Evolutionary conservation across 2,329 filamentous ascomycete genomes (phyloP).

Genomic region (Xylariaceae sp.): DNA sequence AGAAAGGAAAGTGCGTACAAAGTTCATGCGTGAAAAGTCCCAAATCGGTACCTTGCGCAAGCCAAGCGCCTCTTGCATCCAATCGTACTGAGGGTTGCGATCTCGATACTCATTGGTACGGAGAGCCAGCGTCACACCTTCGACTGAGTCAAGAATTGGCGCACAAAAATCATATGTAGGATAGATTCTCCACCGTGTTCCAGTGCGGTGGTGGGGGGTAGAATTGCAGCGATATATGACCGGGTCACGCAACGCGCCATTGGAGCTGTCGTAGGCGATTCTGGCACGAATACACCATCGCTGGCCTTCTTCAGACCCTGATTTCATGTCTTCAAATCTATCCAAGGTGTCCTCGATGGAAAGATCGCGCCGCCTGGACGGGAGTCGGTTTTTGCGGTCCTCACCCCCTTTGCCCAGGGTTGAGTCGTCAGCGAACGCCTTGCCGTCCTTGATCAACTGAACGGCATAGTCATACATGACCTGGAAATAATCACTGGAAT

Average conservation of each 20-base stretch:
- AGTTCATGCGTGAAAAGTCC: constrained; percentile 79
- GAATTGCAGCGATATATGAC: constrained; percentile 91
- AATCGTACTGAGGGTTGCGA: constrained; percentile 77
- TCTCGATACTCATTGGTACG: constrained; percentile 81
- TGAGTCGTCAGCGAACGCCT: constrained; percentile 91
- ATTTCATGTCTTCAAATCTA: constrained; percentile 88
- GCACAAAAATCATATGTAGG: constrained; percentile 82
- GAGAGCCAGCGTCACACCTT: constrained; percentile 76
- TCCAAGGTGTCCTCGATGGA: constrained; percentile 75
- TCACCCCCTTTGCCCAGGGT: constrained; percentile 78
- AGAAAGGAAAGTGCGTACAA: constrained; percentile 73
- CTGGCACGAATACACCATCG: constrained; percentile 88
- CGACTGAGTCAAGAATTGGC: constrained; percentile 71
- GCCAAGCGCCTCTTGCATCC: constrained; percentile 70
- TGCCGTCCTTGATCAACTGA: constrained; percentile 77
- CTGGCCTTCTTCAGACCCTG: constrained; percentile 69
- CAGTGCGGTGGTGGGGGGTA: constrained; percentile 68
- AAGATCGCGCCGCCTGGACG: constrained; percentile 74
- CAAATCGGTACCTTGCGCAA: constrained; percentile 74
- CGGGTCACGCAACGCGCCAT: constrained; percentile 89
- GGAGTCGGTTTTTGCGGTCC: constrained; percentile 76
- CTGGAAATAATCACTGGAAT: constrained; percentile 92
- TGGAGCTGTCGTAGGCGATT: constrained; percentile 81
- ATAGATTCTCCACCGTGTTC: constrained; percentile 74
- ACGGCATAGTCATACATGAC: constrained; percentile 80